Evolutionary conservation across 1,139 yeast genomes (phyloP), one percentile per base, ranked within the genome.

Genomic region (Blastobotrys petasosporus): DNA sequence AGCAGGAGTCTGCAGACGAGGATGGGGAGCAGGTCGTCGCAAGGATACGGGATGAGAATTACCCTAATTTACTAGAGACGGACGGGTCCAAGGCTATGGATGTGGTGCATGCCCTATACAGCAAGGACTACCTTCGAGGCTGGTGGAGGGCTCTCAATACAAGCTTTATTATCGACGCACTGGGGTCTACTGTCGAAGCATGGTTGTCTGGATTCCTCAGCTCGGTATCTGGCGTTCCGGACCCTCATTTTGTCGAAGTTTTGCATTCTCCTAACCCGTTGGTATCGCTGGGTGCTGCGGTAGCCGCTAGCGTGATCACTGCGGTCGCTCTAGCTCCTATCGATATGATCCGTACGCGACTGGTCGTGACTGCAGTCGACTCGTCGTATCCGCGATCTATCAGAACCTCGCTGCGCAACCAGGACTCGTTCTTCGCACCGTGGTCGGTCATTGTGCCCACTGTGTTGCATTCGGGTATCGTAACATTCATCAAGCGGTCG

Each of bases 191-290:
- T 1, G 70, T 88, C 42, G 94, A 86, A 59, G 88, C 96, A 0
- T 90, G 97, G 97, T 73, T 87, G 38, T 82, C 94, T 0, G 96
- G 96, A 5, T 79, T 90, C 56, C 64, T 87, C 12, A 81, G 95
- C 5, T 92, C 95, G 2, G 71, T 85, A 44, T 67, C 86, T 47
- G 85, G 86, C 12, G 78, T 87, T n/a, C 95, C 96, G 0, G 97
- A 88, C 61, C 96, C 97, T 1, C 80, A 82, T 54, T 84, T 86
- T 62, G 80, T 87, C 53, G 95, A 86, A 55, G 75, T 86, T 52
- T 75, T 87, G 25, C 94, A 85, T 59, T 83, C 92, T 32, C 80
- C 90, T 2, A 87, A 82, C 54, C 88, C 94, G 0, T 68, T 79
- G 48, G 70, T 76, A 44, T 81, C 94, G 12, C 69, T 88, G 23